Evolutionary conservation across 164 flowering plant genomes (phyloP).

Genomic region (Cinnamomum micranthum): DNA sequence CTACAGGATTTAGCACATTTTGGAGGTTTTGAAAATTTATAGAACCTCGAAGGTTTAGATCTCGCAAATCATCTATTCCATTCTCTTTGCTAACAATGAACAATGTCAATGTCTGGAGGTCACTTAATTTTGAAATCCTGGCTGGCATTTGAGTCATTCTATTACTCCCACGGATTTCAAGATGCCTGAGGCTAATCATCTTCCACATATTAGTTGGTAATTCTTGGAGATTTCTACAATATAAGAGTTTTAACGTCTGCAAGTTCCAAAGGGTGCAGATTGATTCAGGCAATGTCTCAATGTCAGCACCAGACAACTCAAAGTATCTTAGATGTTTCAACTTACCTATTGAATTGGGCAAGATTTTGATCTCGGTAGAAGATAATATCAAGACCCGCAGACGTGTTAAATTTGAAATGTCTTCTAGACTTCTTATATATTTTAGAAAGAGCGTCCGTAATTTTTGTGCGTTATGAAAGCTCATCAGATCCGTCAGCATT

Average conservation of each 20-base stretch:
- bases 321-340: slow-evolving; percentile 9
- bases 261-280: slow-evolving; percentile 14
- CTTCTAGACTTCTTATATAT: no score
- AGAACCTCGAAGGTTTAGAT: slow-evolving; percentile 3
- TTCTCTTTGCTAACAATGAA: slow-evolving; percentile 11
- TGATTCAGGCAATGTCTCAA: slow-evolving; percentile 11
- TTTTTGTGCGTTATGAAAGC: no score
- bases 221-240: slow-evolving; percentile 12
- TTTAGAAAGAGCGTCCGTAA: no score
- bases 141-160: not conserved
- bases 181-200: slow-evolving; percentile 11
- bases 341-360: not conserved
- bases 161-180: not conserved
- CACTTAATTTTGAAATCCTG: not conserved
- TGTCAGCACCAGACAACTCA: not conserved
- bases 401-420: not conserved
- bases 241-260: slow-evolving; percentile 19
- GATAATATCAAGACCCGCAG: not conserved
- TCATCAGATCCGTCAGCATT: no score
- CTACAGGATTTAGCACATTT: not conserved
- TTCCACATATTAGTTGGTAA: slow-evolving; percentile 4
- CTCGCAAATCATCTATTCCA: not conserved
- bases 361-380: not conserved
- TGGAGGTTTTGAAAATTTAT: slow-evolving; percentile 1
- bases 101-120: slow-evolving; percentile 20